Evolutionary conservation across 2,329 filamentous ascomycete species (phyloP).

Genomic region (Diaporthe helianthi): DNA sequence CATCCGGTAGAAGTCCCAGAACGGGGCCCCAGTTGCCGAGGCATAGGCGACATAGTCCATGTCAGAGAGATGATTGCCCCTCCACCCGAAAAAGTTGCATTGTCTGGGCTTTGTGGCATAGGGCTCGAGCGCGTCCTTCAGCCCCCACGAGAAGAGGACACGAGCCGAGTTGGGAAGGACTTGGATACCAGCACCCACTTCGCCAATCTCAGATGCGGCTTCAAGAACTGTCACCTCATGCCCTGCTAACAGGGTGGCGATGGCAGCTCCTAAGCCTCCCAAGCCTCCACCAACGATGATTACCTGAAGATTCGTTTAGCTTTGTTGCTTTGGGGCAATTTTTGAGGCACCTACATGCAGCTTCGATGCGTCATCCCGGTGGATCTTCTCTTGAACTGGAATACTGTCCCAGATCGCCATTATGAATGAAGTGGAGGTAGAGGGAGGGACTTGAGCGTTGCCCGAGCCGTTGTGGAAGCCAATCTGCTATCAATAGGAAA

Average conservation of each 20-base stretch:
- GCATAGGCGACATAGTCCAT: conserved; percentile 55
- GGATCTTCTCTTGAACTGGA: conserved; percentile 16
- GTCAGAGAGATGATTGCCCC: conserved; percentile 54
- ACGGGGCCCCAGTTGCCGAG: conserved; percentile 47
- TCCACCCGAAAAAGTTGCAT: conserved; percentile 61
- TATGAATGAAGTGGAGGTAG: background rate
- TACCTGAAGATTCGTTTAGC: conserved; percentile 42
- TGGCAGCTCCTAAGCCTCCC: conserved; percentile 59
- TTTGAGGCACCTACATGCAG: conserved; percentile 8
- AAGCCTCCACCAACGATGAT: conserved; percentile 64
- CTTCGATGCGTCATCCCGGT: conserved; percentile 27
- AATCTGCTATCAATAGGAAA: background rate
- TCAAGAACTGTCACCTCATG: conserved; percentile 58
- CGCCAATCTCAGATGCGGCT: conserved; percentile 52
- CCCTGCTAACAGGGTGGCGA: conserved; percentile 52
- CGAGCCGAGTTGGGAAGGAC: conserved; percentile 55
- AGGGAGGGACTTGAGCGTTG: background rate
- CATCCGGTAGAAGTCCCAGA: conserved; percentile 63
- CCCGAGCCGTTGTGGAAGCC: background rate
- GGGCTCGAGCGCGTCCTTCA: conserved; percentile 48
- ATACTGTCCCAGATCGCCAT: conserved; percentile 3
- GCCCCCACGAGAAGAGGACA: conserved; percentile 56
- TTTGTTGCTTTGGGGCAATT: background rate
- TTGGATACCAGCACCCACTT: conserved; percentile 59
- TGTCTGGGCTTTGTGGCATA: conserved; percentile 50